Conservation (phyloP, 371 early-diverging fungal genomes). For the Circinella minor region DNA sequence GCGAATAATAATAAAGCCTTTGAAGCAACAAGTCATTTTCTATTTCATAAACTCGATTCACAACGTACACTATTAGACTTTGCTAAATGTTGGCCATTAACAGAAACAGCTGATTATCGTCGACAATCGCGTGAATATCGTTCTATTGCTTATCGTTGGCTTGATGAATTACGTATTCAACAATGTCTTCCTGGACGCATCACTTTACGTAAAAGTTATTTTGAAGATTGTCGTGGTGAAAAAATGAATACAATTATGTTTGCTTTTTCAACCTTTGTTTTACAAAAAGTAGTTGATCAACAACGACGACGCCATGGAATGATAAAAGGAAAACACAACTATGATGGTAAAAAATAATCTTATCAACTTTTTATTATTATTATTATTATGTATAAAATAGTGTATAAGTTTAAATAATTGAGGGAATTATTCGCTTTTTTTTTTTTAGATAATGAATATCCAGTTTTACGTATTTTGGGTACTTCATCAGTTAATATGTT, state of each 20-base stretch:
- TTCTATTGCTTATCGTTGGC: slow-evolving; percentile 34
- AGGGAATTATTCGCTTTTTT: not conserved
- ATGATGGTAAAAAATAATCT: not conserved
- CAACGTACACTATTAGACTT: slow-evolving; percentile 20
- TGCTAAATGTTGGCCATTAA: slow-evolving; percentile 47
- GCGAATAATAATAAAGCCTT: slow-evolving; percentile 39
- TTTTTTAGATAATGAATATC: not conserved
- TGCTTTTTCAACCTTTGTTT: slow-evolving; percentile 30
- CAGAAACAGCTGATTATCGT: slow-evolving; percentile 28
- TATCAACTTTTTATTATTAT: not conserved
- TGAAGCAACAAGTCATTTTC: slow-evolving; percentile 39
- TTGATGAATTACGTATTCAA: slow-evolving; percentile 35
- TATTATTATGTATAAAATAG: too few species aligned
- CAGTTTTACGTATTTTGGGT: not conserved
- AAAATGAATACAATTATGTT: slow-evolving; percentile 35
- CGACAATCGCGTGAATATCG: slow-evolving; percentile 41
- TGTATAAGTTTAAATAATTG: not conserved
- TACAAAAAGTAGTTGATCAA: slow-evolving; percentile 18
- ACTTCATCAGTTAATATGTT: not conserved
- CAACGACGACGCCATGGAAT: not conserved
- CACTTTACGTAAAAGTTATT: slow-evolving; percentile 36
- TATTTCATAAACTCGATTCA: slow-evolving; percentile 35
- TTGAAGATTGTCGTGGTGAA: slow-evolving; percentile 49
- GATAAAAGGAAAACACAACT: not conserved
- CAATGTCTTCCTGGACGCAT: slow-evolving; percentile 24